Percentiles rank a stretch among this genome's conserved stretches.
phyloP scores from a whole-genome alignment of 163 green algal genomes.

The Coccomyxa subellipsoidea region DNA sequence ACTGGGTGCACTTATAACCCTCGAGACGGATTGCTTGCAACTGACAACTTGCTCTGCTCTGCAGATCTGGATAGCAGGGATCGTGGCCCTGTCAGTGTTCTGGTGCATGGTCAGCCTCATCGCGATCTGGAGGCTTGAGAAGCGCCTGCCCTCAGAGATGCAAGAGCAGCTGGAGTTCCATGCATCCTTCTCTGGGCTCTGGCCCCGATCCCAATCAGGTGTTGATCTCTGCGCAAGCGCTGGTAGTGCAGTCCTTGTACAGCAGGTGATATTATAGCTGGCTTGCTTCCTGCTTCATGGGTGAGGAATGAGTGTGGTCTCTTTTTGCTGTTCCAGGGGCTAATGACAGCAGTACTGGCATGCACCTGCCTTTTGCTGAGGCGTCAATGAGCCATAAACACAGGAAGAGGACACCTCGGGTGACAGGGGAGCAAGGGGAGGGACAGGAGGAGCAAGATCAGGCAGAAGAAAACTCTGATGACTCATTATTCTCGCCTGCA shows the following conservation, averaged over 20 bases:
- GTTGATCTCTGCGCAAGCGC: too few species aligned
- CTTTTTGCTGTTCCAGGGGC: not conserved
- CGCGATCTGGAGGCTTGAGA: not conserved
- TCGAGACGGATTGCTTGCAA: too few species aligned
- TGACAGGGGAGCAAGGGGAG: not conserved
- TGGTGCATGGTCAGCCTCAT: constrained; percentile 12
- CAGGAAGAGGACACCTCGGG: not conserved
- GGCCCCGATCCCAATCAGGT: not conserved
- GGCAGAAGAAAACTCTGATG: not conserved
- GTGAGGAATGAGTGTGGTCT: not conserved
- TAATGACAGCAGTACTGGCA: not conserved
- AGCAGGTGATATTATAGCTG: not conserved
- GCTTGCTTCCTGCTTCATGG: not conserved
- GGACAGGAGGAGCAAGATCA: not conserved
- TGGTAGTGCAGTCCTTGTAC: not conserved
- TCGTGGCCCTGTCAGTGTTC: not conserved
- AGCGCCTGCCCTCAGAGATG: constrained; percentile 4
- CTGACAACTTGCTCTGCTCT: not conserved
- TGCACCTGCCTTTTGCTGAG: constrained; percentile 6
- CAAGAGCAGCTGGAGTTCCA: not conserved
- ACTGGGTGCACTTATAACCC: not conserved
- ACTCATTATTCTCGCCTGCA: not conserved
- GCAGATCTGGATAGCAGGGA: constrained; percentile 1
- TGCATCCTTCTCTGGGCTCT: not conserved
- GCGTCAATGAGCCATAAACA: constrained; percentile 5